Evolutionary conservation across 1,284 basidiomycete genomes (phyloP), one percentile per base, ranked within the genome.

Genomic region (Coriolopsis trogii): DNA sequence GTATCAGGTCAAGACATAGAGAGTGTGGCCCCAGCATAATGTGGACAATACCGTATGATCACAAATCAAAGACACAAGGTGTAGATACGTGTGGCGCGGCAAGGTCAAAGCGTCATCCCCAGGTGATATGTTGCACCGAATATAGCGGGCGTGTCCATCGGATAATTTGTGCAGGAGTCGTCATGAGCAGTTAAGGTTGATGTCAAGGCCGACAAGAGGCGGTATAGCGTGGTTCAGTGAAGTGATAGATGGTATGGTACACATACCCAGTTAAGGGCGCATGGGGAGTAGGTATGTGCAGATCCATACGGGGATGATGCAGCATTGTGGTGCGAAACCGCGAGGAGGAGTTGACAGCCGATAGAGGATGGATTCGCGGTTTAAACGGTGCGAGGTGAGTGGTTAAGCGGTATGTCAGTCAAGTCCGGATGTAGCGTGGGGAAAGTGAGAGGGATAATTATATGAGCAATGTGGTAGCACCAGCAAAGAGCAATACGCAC

Each of bases 401-500:
- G 30, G 30, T 31, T 31, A 31, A 9, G 33, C 33, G n/a, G 13
- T 16, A 13, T 34, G 33, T 34, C n/a, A 18, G n/a, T 34, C n/a
- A 8, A 16, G 2, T n/a, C n/a, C n/a, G 33, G 4, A 16, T 7
- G 33, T 16, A 2, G n/a, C n/a, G 20, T 34, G 33, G n/a, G 13
- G 33, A 34, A 28, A 31, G 37, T 25, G 25, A 25, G 21, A 23
- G 38, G 31, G 15, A 46, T 31, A 18, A 50, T 28, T 31, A 21
- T 34, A 30, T 44, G 20, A 23, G 34, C 37, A 49, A 26, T 37
- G 50, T 24, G 52, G 38, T 43, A 53, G 47, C 33, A 37, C 18
- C 21, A 20, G 20, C 26, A 55, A 53, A 51, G 33, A 39, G 53
- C 56, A 67, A 56, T 46, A 87, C 87, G 71, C 74, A 89, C 84